Evolutionary conservation across 805 yeast genomes (phyloP).

Genomic region (Saccharomyces jurei): DNA sequence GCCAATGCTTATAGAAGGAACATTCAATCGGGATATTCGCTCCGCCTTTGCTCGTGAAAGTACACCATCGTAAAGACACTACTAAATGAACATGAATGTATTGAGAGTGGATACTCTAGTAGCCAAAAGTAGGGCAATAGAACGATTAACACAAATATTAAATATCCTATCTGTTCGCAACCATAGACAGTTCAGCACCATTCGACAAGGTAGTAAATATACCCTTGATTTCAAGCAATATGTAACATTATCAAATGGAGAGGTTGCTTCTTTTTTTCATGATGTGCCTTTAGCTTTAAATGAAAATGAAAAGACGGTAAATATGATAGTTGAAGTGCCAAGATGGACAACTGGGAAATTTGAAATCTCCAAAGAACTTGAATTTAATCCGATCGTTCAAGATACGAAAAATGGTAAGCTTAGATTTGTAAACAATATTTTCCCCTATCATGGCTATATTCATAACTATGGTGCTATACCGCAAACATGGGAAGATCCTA

Average conservation of each 20-base stretch:
- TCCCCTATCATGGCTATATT: slow-evolving; percentile 78
- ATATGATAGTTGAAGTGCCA: slow-evolving; percentile 71
- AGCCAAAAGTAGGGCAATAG: slow-evolving; percentile 2
- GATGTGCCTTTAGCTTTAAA: slow-evolving; percentile 56
- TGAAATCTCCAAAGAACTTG: slow-evolving; percentile 53
- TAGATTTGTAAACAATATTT: slow-evolving; percentile 69
- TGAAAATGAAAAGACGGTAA: slow-evolving; percentile 36
- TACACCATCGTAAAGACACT: neutral
- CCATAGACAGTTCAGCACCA: slow-evolving; percentile 8
- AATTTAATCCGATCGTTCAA: slow-evolving; percentile 72
- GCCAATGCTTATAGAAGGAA: neutral
- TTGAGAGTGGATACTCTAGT: neutral
- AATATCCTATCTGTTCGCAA: slow-evolving; percentile 5
- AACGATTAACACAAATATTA: slow-evolving; percentile 9
- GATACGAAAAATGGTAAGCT: slow-evolving; percentile 69
- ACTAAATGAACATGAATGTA: neutral
- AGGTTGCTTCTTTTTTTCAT: slow-evolving; percentile 58
- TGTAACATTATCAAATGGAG: slow-evolving; percentile 34
- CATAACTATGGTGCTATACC: slow-evolving; percentile 86
- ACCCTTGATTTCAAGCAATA: slow-evolving; percentile 38
- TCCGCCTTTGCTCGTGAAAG: neutral
- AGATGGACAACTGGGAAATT: slow-evolving; percentile 79
- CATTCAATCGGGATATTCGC: no score
- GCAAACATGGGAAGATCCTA: slow-evolving; percentile 97
- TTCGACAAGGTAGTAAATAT: slow-evolving; percentile 33